Conservation (phyloP, 192 early-diverging fungal genomes). For the Coemansia sp. region DNA sequence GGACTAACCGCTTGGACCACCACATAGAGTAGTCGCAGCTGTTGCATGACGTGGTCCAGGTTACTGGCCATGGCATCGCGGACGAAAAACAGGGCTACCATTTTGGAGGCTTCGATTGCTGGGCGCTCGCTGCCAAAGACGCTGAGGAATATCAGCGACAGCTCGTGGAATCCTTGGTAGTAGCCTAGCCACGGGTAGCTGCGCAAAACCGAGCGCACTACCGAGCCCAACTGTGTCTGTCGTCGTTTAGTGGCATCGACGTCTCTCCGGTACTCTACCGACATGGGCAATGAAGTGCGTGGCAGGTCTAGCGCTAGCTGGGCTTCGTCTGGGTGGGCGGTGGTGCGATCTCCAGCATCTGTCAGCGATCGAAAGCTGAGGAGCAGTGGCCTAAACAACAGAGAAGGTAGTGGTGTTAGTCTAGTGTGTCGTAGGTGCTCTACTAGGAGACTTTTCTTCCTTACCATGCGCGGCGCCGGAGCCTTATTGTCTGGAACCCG, state of each 20-base stretch:
- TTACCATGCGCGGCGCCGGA: conserved; percentile 44
- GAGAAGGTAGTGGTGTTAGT: not conserved
- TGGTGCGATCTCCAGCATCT: conserved; percentile 7
- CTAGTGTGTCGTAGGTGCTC: not conserved
- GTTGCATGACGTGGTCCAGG: conserved; percentile 37
- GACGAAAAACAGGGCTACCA: conserved; percentile 57
- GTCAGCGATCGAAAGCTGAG: conserved; percentile 43
- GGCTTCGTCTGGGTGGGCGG: conserved; percentile 34
- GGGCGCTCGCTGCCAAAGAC: conserved; percentile 57
- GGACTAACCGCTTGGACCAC: conserved; percentile 25
- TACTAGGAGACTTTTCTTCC: not conserved
- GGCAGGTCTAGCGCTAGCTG: conserved; percentile 44
- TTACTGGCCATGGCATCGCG: conserved; percentile 47
- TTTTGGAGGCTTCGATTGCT: conserved; percentile 55
- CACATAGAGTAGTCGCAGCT: conserved; percentile 37
- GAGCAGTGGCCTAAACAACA: conserved; percentile 33
- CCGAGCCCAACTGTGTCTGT: conserved; percentile 51
- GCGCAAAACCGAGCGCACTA: conserved; percentile 56
- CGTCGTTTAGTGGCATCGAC: conserved; percentile 38
- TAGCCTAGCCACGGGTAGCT: conserved; percentile 63
- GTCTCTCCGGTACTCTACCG: conserved; percentile 25
- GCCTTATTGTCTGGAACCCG: conserved; percentile 33
- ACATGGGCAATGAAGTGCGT: conserved; percentile 29
- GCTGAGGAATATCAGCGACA: conserved; percentile 50
- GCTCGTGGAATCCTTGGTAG: conserved; percentile 65